A percentile compares a stretch with the other conserved stretches of the same genome.
phyloP scores from a whole-genome alignment of 495 filamentous ascomycete genomes.

The Terfezia boudieri region DNA sequence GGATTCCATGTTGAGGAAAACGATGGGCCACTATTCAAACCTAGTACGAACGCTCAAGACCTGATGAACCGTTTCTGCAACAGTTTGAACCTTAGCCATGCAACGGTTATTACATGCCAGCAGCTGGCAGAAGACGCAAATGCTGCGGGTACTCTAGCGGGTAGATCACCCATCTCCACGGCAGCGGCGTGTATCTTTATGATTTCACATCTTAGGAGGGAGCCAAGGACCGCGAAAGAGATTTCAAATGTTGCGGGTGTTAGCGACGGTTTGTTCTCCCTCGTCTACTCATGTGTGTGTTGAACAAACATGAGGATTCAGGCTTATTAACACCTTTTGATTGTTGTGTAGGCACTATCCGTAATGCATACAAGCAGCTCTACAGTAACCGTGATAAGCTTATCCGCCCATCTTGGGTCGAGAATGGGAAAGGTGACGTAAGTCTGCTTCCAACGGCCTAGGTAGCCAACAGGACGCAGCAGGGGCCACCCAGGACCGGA shows the following conservation, averaged over 20 bases:
- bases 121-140: constrained; percentile 52
- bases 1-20: constrained; percentile 26
- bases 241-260: constrained; percentile 64
- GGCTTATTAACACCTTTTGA: background rate
- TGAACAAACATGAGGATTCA: too few relatives aligned
- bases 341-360: constrained; percentile 45
- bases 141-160: constrained; percentile 54
- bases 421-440: constrained; percentile 43
- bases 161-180: constrained; percentile 80
- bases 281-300: background rate
- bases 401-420: constrained; percentile 51
- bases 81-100: constrained; percentile 44
- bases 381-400: constrained; percentile 49
- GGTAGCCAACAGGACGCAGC: background rate
- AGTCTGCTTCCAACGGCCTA: constrained; percentile 38
- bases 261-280: constrained; percentile 37
- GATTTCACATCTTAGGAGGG: constrained; percentile 60
- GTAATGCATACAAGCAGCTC: constrained; percentile 77
- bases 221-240: constrained; percentile 58
- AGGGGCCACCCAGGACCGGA: too few relatives aligned
- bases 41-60: constrained; percentile 60
- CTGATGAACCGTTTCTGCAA: constrained; percentile 77
- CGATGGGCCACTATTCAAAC: constrained; percentile 40
- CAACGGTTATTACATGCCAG: constrained; percentile 47
- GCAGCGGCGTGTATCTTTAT: constrained; percentile 94